Evolutionary conservation across 306 rosid genomes (phyloP).

Genomic region (Cyamopsis tetragonoloba): DNA sequence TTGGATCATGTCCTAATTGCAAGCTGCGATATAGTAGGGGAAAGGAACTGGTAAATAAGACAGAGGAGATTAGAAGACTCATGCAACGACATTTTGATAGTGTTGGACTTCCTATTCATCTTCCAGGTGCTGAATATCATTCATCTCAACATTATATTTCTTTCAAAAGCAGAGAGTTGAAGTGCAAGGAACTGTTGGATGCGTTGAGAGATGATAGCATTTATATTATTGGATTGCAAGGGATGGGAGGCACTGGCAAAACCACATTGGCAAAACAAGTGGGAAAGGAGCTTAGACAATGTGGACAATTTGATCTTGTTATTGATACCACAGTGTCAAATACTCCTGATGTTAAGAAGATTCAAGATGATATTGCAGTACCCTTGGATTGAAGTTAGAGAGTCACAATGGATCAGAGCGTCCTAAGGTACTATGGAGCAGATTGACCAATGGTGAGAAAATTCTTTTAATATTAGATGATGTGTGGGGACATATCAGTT

Average conservation of each 20-base stretch:
- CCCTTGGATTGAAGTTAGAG: background rate
- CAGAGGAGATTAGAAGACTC: background rate
- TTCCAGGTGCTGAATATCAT: background rate
- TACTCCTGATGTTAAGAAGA: background rate
- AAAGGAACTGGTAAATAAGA: background rate
- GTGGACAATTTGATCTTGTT: background rate
- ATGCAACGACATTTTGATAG: background rate
- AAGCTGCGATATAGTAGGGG: background rate
- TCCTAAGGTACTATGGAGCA: background rate
- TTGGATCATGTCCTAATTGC: background rate
- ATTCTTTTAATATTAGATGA: constrained; percentile 30
- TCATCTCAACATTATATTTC: background rate
- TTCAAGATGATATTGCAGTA: constrained; percentile 23
- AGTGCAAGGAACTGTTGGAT: background rate
- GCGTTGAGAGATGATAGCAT: background rate
- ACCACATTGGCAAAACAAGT: constrained; percentile 14
- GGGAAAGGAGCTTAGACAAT: background rate
- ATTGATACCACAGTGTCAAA: background rate
- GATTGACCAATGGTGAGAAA: background rate
- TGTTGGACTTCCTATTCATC: background rate
- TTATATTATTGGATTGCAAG: background rate
- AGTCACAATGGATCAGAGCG: background rate
- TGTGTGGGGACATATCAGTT: background rate
- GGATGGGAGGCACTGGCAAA: constrained; percentile 26
- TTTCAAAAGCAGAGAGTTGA: background rate